phyloP scores from a whole-genome alignment of 2,329 filamentous ascomycete genomes.

The Hypoxylon sp. region DNA sequence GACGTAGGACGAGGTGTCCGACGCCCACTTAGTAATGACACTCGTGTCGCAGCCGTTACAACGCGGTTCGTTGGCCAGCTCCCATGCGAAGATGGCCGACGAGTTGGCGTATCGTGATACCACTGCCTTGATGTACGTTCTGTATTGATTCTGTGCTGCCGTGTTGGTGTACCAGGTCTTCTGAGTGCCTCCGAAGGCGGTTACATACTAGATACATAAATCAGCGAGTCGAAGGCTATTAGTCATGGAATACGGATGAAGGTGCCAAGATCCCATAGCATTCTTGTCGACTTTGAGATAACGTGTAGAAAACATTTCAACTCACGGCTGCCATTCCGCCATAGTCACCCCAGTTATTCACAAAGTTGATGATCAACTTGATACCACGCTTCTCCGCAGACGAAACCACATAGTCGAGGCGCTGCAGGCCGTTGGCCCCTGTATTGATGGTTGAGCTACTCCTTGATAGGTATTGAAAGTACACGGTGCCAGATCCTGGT shows the following conservation, averaged over 20 bases:
- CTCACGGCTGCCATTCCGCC: slow-evolving; percentile 71
- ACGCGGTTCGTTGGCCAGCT: slow-evolving; percentile 70
- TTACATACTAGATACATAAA: slow-evolving; percentile 61
- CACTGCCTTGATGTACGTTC: slow-evolving; percentile 64
- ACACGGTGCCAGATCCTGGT: slow-evolving; percentile 59
- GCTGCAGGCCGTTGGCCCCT: slow-evolving; percentile 72
- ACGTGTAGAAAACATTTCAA: background rate
- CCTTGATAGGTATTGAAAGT: slow-evolving; percentile 69
- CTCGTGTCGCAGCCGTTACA: slow-evolving; percentile 70
- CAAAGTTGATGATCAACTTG: slow-evolving; percentile 75
- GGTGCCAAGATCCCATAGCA: background rate
- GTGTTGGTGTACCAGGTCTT: slow-evolving; percentile 71
- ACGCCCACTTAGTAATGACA: slow-evolving; percentile 72
- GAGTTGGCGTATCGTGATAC: slow-evolving; percentile 65
- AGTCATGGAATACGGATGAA: background rate
- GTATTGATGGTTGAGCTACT: slow-evolving; percentile 73
- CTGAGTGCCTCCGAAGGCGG: slow-evolving; percentile 69
- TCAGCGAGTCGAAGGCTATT: background rate
- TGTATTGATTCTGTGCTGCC: slow-evolving; percentile 69
- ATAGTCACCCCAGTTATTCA: slow-evolving; percentile 80
- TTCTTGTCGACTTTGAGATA: background rate
- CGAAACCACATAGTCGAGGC: slow-evolving; percentile 75
- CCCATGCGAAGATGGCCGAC: slow-evolving; percentile 68
- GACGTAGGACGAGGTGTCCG: slow-evolving; percentile 71
- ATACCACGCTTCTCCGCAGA: slow-evolving; percentile 72